Base-by-base conservation (phyloP, 1,139 yeast genomes). In the Nakaseomyces nivariensis region DNA sequence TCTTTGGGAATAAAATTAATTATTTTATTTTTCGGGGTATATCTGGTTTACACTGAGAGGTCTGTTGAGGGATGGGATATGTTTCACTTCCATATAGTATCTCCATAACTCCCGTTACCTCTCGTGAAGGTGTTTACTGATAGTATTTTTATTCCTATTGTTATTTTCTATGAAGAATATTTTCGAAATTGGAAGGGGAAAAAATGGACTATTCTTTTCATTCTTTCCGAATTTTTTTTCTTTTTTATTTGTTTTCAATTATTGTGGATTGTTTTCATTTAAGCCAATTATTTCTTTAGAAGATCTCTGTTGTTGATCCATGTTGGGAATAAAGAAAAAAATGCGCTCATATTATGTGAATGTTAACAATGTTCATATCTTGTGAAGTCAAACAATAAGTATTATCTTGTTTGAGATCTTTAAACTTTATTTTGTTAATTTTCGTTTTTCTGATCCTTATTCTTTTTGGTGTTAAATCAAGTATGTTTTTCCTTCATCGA, bases 11-110 rank as follows among this genome's bases (percentile, higher is more conserved):
- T 17, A 17, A 17, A 17, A 3, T 17, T 17, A 17, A 17, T 17
- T 17, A 1, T 17, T 29, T 29, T 29, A 7, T 27, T 41, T 27
- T 8, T 5, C 24, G 11, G n/a, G 44, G 34, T 41, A 38, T 38
- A 38, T 11, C 42, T 38, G 31, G 42, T 38, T 38, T 25, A 29
- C 34, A 13, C 44, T 41, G 44, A 38, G 42, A n/a, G 17, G 42
- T 38, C 42, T 38, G 42, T 54, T 55, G 59, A 56, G 55, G 42
- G 42, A 38, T 38, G 42, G 34, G 34, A 13, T 41, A 49, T 53
- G 56, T 60, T 58, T 56, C 59, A 43, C 58, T 51, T 51, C 67
- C 64, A 62, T 62, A 62, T 36, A 59, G 60, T 56, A 36, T 37
- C 29, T 41, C 33, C 36, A 31, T 27, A 26, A 22, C 40, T 46